Percentiles rank a stretch among this genome's conserved stretches.
phyloP scores from a whole-genome alignment of 2,329 filamentous ascomycete genomes.

The Aspergillus versicolor region DNA sequence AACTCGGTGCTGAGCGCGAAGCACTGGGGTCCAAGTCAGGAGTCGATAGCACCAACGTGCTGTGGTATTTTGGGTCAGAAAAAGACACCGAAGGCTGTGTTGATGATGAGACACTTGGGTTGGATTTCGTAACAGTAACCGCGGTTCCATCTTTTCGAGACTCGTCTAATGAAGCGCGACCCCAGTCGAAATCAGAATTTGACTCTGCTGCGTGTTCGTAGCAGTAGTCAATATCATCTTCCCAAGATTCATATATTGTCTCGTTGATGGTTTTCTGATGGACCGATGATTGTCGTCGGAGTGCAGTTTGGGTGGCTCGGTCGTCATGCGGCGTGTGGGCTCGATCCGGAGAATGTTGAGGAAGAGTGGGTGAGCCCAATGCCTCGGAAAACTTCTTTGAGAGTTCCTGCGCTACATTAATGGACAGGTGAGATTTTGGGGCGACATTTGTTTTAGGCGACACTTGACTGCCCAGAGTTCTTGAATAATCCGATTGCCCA shows the following conservation, averaged over 20 bases:
- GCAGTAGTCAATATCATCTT: conserved; percentile 63
- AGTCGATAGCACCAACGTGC: conserved; percentile 26
- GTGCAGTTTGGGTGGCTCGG: conserved; percentile 15
- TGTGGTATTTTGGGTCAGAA: conserved; percentile 23
- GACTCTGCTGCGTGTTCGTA: conserved; percentile 62
- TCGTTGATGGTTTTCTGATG: conserved; percentile 24
- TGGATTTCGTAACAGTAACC: conserved; percentile 13
- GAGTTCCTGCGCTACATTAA: conserved; percentile 32
- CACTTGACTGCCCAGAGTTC: conserved; percentile 19
- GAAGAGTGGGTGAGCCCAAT: conserved; percentile 43
- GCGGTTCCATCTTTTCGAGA: conserved; percentile 18
- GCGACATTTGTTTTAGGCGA: conserved; percentile 12
- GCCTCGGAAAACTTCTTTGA: conserved; percentile 46
- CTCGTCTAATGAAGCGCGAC: conserved; percentile 37
- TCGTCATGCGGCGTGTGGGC: conserved; percentile 15
- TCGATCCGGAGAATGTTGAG: conserved; percentile 22
- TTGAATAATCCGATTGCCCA: conserved; percentile 19
- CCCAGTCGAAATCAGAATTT: conserved; percentile 61
- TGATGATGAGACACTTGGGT: conserved; percentile 12
- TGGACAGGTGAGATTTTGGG: conserved; percentile 31
- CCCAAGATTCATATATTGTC: conserved; percentile 51
- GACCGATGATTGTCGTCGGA: conserved; percentile 17
- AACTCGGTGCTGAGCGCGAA: conserved; percentile 28
- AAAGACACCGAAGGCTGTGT: conserved; percentile 13
- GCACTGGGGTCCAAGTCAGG: conserved; percentile 36